Evolutionary conservation across 805 yeast genomes (phyloP), one percentile per base, ranked within the genome.

Genomic region (Candida oleophila): DNA sequence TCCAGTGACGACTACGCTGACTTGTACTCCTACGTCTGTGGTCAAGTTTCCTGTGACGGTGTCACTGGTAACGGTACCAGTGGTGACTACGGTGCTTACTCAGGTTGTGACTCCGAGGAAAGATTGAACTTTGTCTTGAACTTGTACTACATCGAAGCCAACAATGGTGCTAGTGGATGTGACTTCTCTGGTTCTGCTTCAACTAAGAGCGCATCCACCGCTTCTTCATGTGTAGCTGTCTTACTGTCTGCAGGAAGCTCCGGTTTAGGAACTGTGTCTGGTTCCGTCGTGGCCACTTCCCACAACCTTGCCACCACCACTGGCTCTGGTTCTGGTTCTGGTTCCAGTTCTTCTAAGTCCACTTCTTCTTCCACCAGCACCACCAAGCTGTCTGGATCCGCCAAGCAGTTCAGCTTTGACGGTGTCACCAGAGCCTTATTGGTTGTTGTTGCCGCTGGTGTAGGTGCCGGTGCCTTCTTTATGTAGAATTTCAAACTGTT

Each of bases 171-270:
- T 14, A 48, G 55, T 43, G 74, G 73, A 41, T 71, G 77, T 65
- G 59, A 60, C 56, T 71, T 70, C 56, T 43, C 49, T 38, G 77
- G 77, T 41, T 64, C 71, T 46, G 77, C 74, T 45, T 43, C 70
- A 38, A 54, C 83, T 56, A 53, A 62, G 48, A 32, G 45, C 18
- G 54, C 59, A 36, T 61, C 62, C 45, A 55, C 68, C 39, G 68
- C 69, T 46, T 69, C 80, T 37, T 61, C 77, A 15, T 85, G 90
- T 71, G 56, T 81, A 16, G 71, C 86, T 42, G 71, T 75, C 55
- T 62, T 88, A 54, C 64, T 68, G 19, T 77, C 82, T 55, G 90
- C 91, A 55, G 95, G 95, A 62, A 51, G 77, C 49, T 75, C 77
- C 43, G 96, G 95, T 64, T 62, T 81, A 47, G 89, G 89, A 47